Conservation (phyloP, 2,329 filamentous ascomycete genomes). For the Leptographium flavum region DNA sequence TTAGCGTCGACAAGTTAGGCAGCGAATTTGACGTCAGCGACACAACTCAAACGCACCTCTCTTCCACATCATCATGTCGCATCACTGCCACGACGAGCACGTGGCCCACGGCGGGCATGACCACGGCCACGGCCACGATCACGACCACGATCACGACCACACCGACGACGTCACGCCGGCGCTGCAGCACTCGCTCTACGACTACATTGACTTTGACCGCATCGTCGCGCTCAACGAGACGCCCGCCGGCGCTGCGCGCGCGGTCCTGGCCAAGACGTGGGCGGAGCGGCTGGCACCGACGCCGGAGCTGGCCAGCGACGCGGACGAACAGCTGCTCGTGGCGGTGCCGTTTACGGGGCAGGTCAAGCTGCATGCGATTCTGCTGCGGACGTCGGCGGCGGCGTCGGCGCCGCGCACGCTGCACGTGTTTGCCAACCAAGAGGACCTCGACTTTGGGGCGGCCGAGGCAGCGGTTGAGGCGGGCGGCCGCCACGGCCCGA, state of each 20-base stretch:
- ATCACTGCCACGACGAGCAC: slow-evolving; percentile 21
- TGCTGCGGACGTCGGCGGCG: slow-evolving; percentile 65
- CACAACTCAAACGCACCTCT: background rate
- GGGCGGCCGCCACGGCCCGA: background rate
- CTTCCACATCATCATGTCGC: slow-evolving; percentile 8
- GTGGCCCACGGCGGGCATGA: slow-evolving; percentile 6
- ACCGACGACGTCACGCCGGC: slow-evolving; percentile 85
- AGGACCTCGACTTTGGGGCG: slow-evolving; percentile 70
- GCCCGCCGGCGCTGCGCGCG: slow-evolving; percentile 49
- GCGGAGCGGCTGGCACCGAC: slow-evolving; percentile 54
- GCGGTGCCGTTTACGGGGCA: slow-evolving; percentile 91
- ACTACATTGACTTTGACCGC: slow-evolving; percentile 78
- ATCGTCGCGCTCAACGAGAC: slow-evolving; percentile 79
- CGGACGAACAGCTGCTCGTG: slow-evolving; percentile 89
- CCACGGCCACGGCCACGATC: slow-evolving; percentile 19
- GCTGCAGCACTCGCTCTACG: slow-evolving; percentile 79
- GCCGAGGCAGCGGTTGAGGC: slow-evolving; percentile 57
- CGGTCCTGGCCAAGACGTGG: slow-evolving; percentile 84
- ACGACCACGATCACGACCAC: slow-evolving; percentile 62
- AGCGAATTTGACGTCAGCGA: too few relatives aligned
- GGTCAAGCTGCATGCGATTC: slow-evolving; percentile 79
- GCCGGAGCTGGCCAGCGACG: slow-evolving; percentile 72
- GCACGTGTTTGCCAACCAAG: slow-evolving; percentile 75
- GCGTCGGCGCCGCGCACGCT: slow-evolving; percentile 64
- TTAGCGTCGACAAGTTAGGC: too few relatives aligned